A percentile compares a stretch with the other conserved stretches of the same genome.
Conservation (phyloP, 768 basidiomycete species). For the Hygrocybe coccinea region DNA sequence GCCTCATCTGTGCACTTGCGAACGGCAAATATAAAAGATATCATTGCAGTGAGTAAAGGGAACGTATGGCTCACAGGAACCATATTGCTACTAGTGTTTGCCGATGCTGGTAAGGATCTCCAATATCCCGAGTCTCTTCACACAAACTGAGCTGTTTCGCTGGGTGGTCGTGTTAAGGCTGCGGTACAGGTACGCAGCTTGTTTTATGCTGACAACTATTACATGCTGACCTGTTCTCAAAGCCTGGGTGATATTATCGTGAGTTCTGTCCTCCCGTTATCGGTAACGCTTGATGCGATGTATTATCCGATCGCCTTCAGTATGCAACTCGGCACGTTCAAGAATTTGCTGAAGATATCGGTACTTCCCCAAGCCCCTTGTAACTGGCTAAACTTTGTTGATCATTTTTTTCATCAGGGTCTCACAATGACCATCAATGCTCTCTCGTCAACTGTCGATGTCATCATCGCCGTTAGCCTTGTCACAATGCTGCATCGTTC, state of each 20-base stretch:
- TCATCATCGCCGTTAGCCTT: slow-evolving; percentile 14
- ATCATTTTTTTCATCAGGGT: slow-evolving; percentile 1
- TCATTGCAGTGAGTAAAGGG: not conserved
- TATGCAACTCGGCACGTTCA: too few relatives aligned
- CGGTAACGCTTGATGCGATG: too few relatives aligned
- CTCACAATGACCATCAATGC: slow-evolving; percentile 12
- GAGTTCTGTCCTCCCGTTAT: too few relatives aligned
- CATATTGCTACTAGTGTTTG: not conserved
- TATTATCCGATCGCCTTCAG: too few relatives aligned
- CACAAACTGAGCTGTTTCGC: too few relatives aligned
- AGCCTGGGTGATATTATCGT: too few relatives aligned
- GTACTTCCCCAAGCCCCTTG: not conserved
- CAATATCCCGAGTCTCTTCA: not conserved
- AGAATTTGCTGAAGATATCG: not conserved
- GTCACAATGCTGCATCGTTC: slow-evolving; percentile 9
- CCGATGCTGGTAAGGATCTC: not conserved
- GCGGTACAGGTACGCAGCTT: too few relatives aligned
- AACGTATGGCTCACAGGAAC: not conserved
- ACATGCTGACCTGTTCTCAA: too few relatives aligned
- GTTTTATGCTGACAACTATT: too few relatives aligned
- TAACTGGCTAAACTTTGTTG: not conserved
- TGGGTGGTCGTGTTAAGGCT: too few relatives aligned
- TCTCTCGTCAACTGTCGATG: slow-evolving; percentile 11
- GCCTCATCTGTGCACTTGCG: too few relatives aligned
- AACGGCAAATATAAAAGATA: not conserved